These are phyloP conservation scores for Excoecaria cochinchinensis DNA, from an alignment of 345 rosid genomes.

Conservation along the genomic window DNA sequence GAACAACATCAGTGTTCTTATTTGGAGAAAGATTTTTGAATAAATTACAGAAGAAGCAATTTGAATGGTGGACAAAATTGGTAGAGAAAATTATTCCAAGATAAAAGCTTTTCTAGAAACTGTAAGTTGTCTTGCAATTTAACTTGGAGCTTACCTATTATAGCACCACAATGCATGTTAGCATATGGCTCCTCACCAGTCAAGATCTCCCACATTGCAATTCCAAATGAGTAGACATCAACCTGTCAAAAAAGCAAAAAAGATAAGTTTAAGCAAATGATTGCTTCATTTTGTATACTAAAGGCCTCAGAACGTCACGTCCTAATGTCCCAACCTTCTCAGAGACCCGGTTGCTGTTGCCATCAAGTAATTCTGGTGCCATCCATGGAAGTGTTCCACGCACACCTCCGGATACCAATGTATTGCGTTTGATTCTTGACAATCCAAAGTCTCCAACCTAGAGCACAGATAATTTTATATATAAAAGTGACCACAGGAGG, in stretches of 20 bases:
- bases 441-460: slow-evolving; percentile 96
- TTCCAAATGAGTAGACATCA: slow-evolving; percentile 91
- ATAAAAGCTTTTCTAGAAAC: too few species aligned
- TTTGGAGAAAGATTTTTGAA: too few species aligned
- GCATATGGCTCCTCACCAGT: slow-evolving; percentile 90
- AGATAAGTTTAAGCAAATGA: not conserved
- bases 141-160: slow-evolving; percentile 57
- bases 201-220: slow-evolving; percentile 80
- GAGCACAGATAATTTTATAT: slow-evolving; percentile 4
- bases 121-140: too few species aligned
- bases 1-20: not conserved
- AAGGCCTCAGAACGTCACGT: not conserved
- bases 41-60: too few species aligned
- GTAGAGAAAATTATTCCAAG: too few species aligned
- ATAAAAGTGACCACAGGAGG: too few species aligned
- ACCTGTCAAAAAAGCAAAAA: slow-evolving; percentile 48
- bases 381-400: slow-evolving; percentile 99
- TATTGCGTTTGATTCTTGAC: slow-evolving; percentile 87
- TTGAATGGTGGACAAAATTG: too few species aligned
- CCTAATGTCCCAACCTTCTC: slow-evolving; percentile 55
- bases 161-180: slow-evolving; percentile 88
- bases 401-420: slow-evolving; percentile 86
- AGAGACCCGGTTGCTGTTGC: slow-evolving; percentile 73
- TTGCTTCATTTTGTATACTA: not conserved
- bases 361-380: slow-evolving; percentile 89